Evolutionary conservation across 2,329 filamentous ascomycete species (phyloP).

Genomic region (Colletotrichum theobromicola): DNA sequence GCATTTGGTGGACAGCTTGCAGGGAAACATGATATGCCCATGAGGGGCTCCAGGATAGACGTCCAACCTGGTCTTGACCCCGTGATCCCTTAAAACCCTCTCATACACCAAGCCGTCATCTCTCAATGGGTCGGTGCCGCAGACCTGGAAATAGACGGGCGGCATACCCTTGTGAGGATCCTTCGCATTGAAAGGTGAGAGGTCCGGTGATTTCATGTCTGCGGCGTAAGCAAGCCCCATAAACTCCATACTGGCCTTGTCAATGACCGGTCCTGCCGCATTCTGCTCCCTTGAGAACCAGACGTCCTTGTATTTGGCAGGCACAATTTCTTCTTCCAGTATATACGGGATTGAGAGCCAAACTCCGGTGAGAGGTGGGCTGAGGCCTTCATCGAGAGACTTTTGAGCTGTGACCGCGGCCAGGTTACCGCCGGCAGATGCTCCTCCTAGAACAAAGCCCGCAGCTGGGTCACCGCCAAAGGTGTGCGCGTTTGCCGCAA

Average conservation of each 20-base stretch:
- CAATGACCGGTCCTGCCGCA: slow-evolving; percentile 37
- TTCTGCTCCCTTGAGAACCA: slow-evolving; percentile 48
- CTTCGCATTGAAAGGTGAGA: slow-evolving; percentile 35
- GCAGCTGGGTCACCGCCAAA: slow-evolving; percentile 11
- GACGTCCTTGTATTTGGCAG: slow-evolving; percentile 40
- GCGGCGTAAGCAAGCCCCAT: slow-evolving; percentile 33
- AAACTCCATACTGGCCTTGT: slow-evolving; percentile 26
- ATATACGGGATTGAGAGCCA: slow-evolving; percentile 1
- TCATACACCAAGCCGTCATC: slow-evolving; percentile 61
- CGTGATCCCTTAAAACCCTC: slow-evolving; percentile 45
- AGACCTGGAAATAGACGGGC: slow-evolving; percentile 53
- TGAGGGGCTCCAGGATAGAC: not conserved
- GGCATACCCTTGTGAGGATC: slow-evolving; percentile 40
- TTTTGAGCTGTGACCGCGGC: slow-evolving; percentile 18
- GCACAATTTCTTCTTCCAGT: slow-evolving; percentile 8
- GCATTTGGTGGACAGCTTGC: not conserved
- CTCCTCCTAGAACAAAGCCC: slow-evolving; percentile 28
- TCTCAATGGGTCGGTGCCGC: slow-evolving; percentile 53
- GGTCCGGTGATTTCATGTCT: slow-evolving; percentile 30
- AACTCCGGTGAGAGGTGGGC: not conserved
- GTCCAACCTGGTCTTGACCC: slow-evolving; percentile 41
- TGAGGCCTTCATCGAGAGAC: not conserved
- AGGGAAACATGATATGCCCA: not conserved
- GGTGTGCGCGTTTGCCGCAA: not conserved
- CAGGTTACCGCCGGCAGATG: slow-evolving; percentile 32